Conservation (phyloP, 495 filamentous ascomycete genomes). For the Entonaema liquescens region DNA sequence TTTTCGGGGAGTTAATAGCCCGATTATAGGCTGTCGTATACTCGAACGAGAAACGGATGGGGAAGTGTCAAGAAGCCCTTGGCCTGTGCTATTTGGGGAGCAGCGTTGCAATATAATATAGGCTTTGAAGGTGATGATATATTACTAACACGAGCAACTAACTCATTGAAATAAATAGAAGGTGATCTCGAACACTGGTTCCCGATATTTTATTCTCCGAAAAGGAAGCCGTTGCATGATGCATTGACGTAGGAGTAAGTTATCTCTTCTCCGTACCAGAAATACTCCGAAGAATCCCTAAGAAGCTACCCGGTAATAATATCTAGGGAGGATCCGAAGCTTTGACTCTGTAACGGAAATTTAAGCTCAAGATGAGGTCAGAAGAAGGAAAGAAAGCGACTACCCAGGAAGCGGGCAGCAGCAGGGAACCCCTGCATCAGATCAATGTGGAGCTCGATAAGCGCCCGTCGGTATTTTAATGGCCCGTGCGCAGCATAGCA, state of each 20-base stretch:
- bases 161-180: not conserved
- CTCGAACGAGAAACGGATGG: not conserved
- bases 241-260: not conserved
- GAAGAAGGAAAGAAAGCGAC: not conserved
- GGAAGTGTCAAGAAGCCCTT: not conserved
- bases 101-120: not conserved
- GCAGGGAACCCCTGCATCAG: slow-evolving; percentile 28
- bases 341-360: not conserved
- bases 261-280: not conserved
- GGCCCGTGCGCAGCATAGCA: slow-evolving; percentile 40
- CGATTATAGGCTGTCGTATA: slow-evolving; percentile 14
- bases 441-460: slow-evolving; percentile 17
- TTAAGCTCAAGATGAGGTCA: not conserved
- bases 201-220: not conserved
- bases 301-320: not conserved
- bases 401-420: not conserved
- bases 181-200: not conserved
- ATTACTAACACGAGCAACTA: not conserved
- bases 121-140: not conserved
- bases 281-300: not conserved
- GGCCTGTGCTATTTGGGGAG: not conserved
- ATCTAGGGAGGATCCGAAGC: not conserved
- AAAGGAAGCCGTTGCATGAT: not conserved
- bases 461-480: not conserved
- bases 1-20: slow-evolving; percentile 38